These are phyloP conservation scores for Candida verbasci DNA, from an alignment of 805 yeast species.

Conservation along the genomic window DNA sequence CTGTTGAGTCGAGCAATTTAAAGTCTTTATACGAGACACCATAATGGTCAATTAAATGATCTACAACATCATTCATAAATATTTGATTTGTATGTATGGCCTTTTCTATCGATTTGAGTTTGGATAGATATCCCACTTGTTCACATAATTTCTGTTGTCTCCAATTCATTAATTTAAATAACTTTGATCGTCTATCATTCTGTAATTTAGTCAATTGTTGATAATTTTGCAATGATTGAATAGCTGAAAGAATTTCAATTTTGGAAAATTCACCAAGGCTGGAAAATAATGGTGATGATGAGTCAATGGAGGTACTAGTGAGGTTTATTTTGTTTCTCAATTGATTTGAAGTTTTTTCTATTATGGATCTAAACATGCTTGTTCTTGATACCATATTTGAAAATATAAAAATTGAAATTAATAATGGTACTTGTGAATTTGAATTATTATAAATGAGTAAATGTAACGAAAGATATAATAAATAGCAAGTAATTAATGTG, in stretches of 20 bases:
- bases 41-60: slow-evolving; percentile 33
- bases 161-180: slow-evolving; percentile 46
- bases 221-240: slow-evolving; percentile 47
- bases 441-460: slow-evolving; percentile 10
- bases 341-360: slow-evolving; percentile 1
- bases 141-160: slow-evolving; percentile 54
- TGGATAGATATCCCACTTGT: slow-evolving; percentile 49
- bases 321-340: background rate
- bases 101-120: slow-evolving; percentile 47
- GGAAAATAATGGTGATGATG: background rate
- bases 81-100: slow-evolving; percentile 45
- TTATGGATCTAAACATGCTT: slow-evolving; percentile 14
- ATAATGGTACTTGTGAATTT: slow-evolving; percentile 22
- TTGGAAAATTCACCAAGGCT: slow-evolving; percentile 14
- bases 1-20: slow-evolving; percentile 8
- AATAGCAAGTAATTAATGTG: slow-evolving; percentile 13
- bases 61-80: slow-evolving; percentile 43
- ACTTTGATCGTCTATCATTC: slow-evolving; percentile 42
- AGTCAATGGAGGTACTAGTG: background rate
- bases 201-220: slow-evolving; percentile 31
- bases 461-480: slow-evolving; percentile 17
- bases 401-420: slow-evolving; percentile 25
- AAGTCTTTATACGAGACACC: slow-evolving; percentile 44
- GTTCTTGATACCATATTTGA: slow-evolving; percentile 31
- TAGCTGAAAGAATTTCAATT: slow-evolving; percentile 35